Base-by-base conservation (phyloP, 306 rosid species). In the Coriaria nepalensis region DNA sequence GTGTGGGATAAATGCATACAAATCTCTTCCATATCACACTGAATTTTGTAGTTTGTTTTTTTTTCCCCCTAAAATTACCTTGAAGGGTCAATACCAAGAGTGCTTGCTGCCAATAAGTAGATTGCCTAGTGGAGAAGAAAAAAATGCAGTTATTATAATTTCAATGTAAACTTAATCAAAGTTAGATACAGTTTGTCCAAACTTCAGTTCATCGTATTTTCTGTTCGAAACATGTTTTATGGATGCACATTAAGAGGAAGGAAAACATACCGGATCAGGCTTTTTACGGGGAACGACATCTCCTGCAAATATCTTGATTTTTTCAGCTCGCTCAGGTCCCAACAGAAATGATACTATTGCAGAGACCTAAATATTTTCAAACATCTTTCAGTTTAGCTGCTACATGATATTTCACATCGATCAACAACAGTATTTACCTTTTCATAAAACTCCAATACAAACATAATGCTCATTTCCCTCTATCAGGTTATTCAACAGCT, bases 261-360 rank as follows among this genome's bases (percentile, higher is more conserved):
- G 34, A 64, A 56, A 37, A 33, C 65, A 70, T 77, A 90, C 95
- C 2, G 98, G 98, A 71, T 90, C 98, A 59, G 98, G 98, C 87
- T 90, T 85, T 78, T 90, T 90, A 39, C 81, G 85, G 33, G 95
- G 95, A 72, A 90, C 98, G 45, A 84, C 98, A 46, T 90, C 98
- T 67, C 98, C 98, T 2, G 98, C 98, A 53, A 90, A 90, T 64
- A 90, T 90, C 72, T 78, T 40, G 60, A 90, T 90, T 55, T 90
- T 77, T 68, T 77, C 92, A 38, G 98, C 98, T 52, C 92, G 70
- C 66, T 77, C 73, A 33, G 94, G 85, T 63, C 98, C 95, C 53
- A 90, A 68, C 66, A 90, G 73, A 78, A 52, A 79, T 15, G 90
- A 74, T 56, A 90, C 98, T 73, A 90, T 90, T 38, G 98, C 95